Percentiles rank a stretch among this genome's conserved stretches.
Conservation (phyloP, 331 rosid species). For the Malus hybrid region DNA sequence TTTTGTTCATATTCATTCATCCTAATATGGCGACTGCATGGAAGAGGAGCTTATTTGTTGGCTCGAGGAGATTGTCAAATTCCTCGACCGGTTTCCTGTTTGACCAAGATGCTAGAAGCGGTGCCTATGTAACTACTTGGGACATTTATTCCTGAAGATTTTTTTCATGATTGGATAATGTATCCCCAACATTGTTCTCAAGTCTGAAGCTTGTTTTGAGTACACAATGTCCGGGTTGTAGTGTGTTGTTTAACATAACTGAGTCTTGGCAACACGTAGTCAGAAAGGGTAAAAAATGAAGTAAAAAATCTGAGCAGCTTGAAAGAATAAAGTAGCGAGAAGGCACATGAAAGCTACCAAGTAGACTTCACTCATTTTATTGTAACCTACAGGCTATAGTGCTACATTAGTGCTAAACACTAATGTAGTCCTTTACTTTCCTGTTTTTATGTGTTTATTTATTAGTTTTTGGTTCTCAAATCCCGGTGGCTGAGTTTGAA, state of each 20-base stretch:
- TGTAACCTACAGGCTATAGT: neutral
- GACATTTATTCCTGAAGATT: neutral
- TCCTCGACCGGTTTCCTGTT: neutral
- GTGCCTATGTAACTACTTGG: neutral
- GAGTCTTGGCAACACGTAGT: neutral
- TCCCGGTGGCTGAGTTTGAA: neutral
- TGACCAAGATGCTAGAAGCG: neutral
- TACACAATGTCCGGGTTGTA: neutral
- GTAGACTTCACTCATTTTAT: neutral
- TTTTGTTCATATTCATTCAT: neutral
- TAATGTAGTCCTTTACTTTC: neutral
- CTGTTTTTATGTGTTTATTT: neutral
- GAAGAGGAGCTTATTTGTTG: neutral
- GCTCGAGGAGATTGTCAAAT: neutral
- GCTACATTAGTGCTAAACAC: neutral
- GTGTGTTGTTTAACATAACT: neutral
- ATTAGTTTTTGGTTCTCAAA: neutral
- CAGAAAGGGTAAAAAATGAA: neutral
- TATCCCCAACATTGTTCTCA: neutral
- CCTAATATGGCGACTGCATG: neutral
- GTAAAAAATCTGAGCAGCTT: neutral
- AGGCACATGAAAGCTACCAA: neutral
- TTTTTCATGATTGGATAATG: neutral
- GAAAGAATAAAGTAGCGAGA: neutral
- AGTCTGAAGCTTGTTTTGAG: neutral